Evolutionary conservation across 345 rosid species (phyloP).

Genomic region (Populus davidiana): DNA sequence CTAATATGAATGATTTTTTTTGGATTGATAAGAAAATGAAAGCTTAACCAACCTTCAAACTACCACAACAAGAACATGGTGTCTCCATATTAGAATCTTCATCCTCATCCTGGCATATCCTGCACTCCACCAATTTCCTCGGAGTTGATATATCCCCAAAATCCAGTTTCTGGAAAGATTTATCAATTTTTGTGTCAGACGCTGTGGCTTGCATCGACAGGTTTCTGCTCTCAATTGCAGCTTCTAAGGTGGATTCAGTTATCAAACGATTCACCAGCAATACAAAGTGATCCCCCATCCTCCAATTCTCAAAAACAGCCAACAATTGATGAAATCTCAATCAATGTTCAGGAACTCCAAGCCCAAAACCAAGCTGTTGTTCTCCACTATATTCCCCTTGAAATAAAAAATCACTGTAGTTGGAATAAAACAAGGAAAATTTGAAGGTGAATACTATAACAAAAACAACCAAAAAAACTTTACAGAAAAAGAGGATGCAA

Average conservation of each 20-base stretch:
- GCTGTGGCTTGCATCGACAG: slow-evolving; percentile 39
- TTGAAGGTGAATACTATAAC: neutral
- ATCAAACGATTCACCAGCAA: slow-evolving; percentile 78
- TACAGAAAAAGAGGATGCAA: neutral
- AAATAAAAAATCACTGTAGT: slow-evolving; percentile 3
- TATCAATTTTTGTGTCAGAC: slow-evolving; percentile 31
- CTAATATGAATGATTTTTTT: neutral
- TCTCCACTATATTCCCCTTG: slow-evolving; percentile 22
- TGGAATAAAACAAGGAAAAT: neutral
- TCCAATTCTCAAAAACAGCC: slow-evolving; percentile 3
- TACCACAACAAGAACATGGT: slow-evolving; percentile 87
- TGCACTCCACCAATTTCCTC: slow-evolving; percentile 66
- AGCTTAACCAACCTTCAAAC: slow-evolving; percentile 63
- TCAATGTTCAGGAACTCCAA: neutral
- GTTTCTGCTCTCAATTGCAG: slow-evolving; percentile 77
- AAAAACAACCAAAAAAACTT: neutral
- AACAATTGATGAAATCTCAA: neutral
- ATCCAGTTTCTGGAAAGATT: slow-evolving; percentile 31
- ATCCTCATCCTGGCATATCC: slow-evolving; percentile 95
- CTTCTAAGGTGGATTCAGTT: slow-evolving; percentile 76
- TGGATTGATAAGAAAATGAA: neutral
- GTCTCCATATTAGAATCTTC: slow-evolving; percentile 80
- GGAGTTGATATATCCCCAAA: slow-evolving; percentile 42
- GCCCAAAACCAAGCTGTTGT: slow-evolving; percentile 20
- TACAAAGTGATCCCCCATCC: slow-evolving; percentile 96